Base-by-base conservation (phyloP, 2,329 filamentous ascomycete species). In the Xylaria sp. region DNA sequence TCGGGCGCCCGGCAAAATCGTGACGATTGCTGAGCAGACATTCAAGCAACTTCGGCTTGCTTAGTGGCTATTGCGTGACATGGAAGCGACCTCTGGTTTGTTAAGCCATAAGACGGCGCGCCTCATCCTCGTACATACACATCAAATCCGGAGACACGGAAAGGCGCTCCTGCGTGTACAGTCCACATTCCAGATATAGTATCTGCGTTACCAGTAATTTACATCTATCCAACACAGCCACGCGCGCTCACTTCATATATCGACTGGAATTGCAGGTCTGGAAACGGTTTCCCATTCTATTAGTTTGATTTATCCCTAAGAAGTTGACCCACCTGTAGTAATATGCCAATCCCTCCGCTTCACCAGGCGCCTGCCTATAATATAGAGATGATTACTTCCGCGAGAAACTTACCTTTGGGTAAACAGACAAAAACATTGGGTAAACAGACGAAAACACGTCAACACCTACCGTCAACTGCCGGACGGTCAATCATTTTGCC, bases 401-500 rank as follows among this genome's bases (percentile, higher is more conserved):
- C 22, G n/a, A 57, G 17, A 4, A 18, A 13, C 20, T 21, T 24
- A 21, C 40, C 41, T 24, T n/a, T 18, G 29, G 16, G 4, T 34
- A 13, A 4, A 34, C 8, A 34, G 11, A 34, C 11, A 13, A 7
- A n/a, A n/a, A n/a, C n/a, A n/a, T n/a, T n/a, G 29, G 11, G 29
- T 3, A 34, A 19, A 37, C 20, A 40, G 7, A 24, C 3, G n/a
- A 43, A 49, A 26, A 19, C 9, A 39, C n/a, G 21, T n/a, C 8
- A 40, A 21, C 26, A 7, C 39, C 34, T 39, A 17, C 18, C 39
- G 11, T 39, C 16, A n/a, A 26, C 17, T 45, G 4, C 9, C n/a
- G 44, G 9, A 50, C 17, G 22, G 44, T 52, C 17, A 56, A 44
- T 8, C n/a, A 24, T 20, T 24, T 51, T 9, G 50, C 13, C 43